Base-by-base conservation (phyloP, 768 basidiomycete genomes). In the Clitopilus hobsonii region DNA sequence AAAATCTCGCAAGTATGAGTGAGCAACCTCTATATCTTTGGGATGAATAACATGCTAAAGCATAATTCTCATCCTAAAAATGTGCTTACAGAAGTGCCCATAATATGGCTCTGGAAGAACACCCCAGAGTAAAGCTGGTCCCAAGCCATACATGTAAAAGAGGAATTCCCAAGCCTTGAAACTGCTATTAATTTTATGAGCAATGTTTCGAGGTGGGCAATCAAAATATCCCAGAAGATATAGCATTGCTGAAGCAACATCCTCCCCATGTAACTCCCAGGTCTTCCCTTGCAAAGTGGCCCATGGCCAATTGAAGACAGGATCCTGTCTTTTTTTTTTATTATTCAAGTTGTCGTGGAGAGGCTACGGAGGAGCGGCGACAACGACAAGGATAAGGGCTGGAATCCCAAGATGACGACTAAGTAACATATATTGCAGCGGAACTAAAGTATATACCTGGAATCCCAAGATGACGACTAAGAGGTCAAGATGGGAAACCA, bases 121-220 rank as follows among this genome's bases (percentile, higher is more conserved):
- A 2, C 56, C 41, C 22, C 49, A 53, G 22, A 65, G 45, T 7
- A 66, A 52, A 0, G 54, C 63, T 1, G 63, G 65, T 3, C 58
- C 60, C 5, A 71, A 55, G 5, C 65, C 60, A 53, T 52, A 68
- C 10, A 71, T 32, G 38, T 68, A 70, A 13, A 65, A 28, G 3
- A 60, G 29, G 50, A 52, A 69, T 55, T 71, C 70, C 41, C 59
- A 63, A 11, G 64, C 66, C 49, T 71, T 71, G 53, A 69, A 71
- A 1, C 66, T 67, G 24, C 61, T 65, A 25, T 61, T 64, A 7
- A 71, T 60, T 47, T 71, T 71, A 25, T 67, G 57, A 7, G 66
- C 65, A 20, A 64, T 64, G 52, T 73, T 71, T 0, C 68, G 61
- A 4, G 70, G 71, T 23, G 68, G 60, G 1, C 58, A 48, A 28